A percentile compares a stretch with the other conserved stretches of the same genome.
These are phyloP conservation scores for Mycena maculata DNA, from an alignment of 768 basidiomycete species.

Conservation along the genomic window DNA sequence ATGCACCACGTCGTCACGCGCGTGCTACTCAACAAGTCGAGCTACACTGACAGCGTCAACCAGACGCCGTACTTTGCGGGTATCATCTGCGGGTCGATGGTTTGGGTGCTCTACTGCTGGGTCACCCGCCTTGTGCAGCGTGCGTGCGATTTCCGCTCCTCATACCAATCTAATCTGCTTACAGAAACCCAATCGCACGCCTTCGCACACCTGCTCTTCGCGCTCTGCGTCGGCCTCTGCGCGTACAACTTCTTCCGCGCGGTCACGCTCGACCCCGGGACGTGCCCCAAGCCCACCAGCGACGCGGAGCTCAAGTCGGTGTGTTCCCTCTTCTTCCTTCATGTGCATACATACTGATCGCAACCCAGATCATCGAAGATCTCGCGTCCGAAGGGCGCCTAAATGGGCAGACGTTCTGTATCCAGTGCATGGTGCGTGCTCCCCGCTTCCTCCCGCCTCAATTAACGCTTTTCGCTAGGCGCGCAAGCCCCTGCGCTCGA, in stretches of 20 bases:
- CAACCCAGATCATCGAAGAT: slow-evolving; percentile 84
- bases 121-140: slow-evolving; percentile 78
- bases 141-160: slow-evolving; percentile 47
- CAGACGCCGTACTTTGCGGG: slow-evolving; percentile 94
- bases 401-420: slow-evolving; percentile 97
- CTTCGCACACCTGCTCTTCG: slow-evolving; percentile 81
- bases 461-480: slow-evolving; percentile 62
- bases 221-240: slow-evolving; percentile 75
- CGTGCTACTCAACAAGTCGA: slow-evolving; percentile 84
- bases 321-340: slow-evolving; percentile 40
- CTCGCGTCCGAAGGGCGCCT: slow-evolving; percentile 87
- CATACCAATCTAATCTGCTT: background rate
- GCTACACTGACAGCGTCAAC: slow-evolving; percentile 85
- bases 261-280: slow-evolving; percentile 89
- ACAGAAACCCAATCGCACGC: slow-evolving; percentile 85
- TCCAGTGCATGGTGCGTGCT: slow-evolving; percentile 90
- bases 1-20: slow-evolving; percentile 95
- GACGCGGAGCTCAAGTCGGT: slow-evolving; percentile 92
- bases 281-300: slow-evolving; percentile 81
- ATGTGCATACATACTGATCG: background rate
- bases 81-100: slow-evolving; percentile 85
- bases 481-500: slow-evolving; percentile 91
- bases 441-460: too few relatives aligned
- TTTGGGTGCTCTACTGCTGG: slow-evolving; percentile 92
- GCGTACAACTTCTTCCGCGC: slow-evolving; percentile 92